Evolutionary conservation across 345 rosid genomes (phyloP).

Genomic region (Pugionium cornutum): DNA sequence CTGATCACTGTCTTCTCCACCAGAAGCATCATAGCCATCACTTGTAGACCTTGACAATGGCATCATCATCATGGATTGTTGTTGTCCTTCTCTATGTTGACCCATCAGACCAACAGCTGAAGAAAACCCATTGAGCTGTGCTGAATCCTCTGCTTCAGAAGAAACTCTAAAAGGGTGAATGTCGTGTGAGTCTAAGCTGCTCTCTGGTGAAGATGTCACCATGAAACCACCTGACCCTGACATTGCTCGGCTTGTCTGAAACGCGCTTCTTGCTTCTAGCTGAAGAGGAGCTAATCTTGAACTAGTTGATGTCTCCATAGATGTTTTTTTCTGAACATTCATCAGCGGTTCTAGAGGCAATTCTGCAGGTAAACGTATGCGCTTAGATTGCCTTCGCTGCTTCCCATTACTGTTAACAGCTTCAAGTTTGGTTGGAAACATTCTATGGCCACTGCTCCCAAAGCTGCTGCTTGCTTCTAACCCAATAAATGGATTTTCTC

Average conservation of each 20-base stretch:
- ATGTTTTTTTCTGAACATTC: constrained; percentile 50
- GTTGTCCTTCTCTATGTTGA: constrained; percentile 38
- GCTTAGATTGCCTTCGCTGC: constrained; percentile 62
- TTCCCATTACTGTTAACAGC: constrained; percentile 38
- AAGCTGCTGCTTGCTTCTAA: constrained; percentile 66
- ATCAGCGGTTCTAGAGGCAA: constrained; percentile 61
- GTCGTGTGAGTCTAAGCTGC: constrained; percentile 94
- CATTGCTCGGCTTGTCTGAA: constrained; percentile 89
- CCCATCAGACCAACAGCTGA: constrained; percentile 42
- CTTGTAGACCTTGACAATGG: constrained; percentile 91
- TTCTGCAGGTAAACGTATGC: constrained; percentile 74
- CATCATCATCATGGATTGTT: constrained; percentile 54
- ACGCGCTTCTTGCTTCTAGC: constrained; percentile 89
- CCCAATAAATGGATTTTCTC: constrained; percentile 53
- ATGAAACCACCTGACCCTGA: constrained; percentile 64
- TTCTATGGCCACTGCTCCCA: constrained; percentile 71
- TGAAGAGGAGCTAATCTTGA: constrained; percentile 88
- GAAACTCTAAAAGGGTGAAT: constrained; percentile 87
- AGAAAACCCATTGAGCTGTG: constrained; percentile 57
- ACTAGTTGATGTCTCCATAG: constrained; percentile 63
- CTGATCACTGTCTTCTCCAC: constrained; percentile 96
- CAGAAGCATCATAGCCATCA: constrained; percentile 95
- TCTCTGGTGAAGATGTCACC: constrained; percentile 88
- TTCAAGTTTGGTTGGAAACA: constrained; percentile 70
- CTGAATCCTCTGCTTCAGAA: constrained; percentile 74